Conservation (phyloP, 257 asterid species). For the Primulina huaijiensis region DNA sequence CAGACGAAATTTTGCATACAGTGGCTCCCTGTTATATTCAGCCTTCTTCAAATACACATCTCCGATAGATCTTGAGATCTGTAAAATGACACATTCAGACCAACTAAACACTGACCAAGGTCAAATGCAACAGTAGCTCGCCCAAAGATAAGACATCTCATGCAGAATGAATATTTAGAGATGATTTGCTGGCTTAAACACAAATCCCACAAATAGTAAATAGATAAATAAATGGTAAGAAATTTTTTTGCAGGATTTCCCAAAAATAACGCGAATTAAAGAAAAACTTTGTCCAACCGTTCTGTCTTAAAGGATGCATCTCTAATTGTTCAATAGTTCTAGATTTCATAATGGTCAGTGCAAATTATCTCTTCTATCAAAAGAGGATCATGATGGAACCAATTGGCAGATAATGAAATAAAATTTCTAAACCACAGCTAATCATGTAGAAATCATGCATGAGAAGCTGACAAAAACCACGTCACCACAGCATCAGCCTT, state of each 20-base stretch:
- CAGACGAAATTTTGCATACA: constrained; percentile 58
- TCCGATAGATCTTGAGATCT: constrained; percentile 66
- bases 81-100: constrained; percentile 25
- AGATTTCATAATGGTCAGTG: no score
- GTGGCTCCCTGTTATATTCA: constrained; percentile 65
- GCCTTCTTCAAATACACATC: constrained; percentile 60
- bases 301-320: background rate
- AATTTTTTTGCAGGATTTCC: background rate
- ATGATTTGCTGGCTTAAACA: background rate
- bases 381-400: background rate
- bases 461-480: background rate
- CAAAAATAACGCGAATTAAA: no score
- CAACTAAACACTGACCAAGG: constrained; percentile 6
- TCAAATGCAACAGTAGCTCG: constrained; percentile 4
- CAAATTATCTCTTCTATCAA: background rate
- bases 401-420: constrained; percentile 2
- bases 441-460: background rate
- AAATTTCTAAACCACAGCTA: constrained; percentile 8
- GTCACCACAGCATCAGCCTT: constrained; percentile 16
- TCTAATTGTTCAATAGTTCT: no score
- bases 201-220: background rate
- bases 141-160: background rate
- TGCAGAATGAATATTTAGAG: background rate
- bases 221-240: background rate
- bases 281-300: background rate